Percentiles rank a stretch among this genome's conserved stretches.
These are phyloP conservation scores for Lasiodiplodia citricola DNA, from an alignment of 2,329 filamentous ascomycete species.

Conservation along the genomic window DNA sequence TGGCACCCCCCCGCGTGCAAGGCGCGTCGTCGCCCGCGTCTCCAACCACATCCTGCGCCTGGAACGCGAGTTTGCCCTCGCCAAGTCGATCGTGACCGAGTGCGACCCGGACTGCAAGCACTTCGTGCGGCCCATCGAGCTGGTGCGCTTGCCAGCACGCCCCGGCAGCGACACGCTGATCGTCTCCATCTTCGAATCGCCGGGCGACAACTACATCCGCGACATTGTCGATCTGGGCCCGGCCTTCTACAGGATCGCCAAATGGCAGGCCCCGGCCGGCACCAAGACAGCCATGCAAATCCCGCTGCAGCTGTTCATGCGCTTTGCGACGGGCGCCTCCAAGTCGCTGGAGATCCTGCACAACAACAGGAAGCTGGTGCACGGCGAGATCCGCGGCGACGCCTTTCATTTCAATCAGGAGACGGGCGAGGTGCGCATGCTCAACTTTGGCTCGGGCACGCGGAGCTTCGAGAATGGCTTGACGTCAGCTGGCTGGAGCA, in stretches of 20 bases:
- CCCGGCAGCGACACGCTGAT: conserved; percentile 75
- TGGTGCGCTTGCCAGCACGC: conserved; percentile 72
- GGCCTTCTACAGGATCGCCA: conserved; percentile 45
- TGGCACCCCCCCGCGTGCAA: conserved; percentile 44
- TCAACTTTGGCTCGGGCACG: conserved; percentile 85
- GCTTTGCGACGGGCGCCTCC: conserved; percentile 88
- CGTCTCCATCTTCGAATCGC: conserved; percentile 80
- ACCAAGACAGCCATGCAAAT: conserved; percentile 59
- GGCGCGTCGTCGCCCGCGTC: conserved; percentile 76
- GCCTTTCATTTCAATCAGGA: conserved; percentile 85
- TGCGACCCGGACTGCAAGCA: conserved; percentile 76
- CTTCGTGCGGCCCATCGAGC: conserved; percentile 80
- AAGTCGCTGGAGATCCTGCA: conserved; percentile 91
- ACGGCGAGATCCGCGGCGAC: conserved; percentile 89
- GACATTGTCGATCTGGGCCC: conserved; percentile 79
- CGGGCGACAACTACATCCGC: conserved; percentile 74
- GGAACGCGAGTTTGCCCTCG: conserved; percentile 85
- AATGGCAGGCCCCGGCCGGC: conserved; percentile 8
- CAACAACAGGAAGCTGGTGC: conserved; percentile 82
- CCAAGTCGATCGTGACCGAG: conserved; percentile 71
- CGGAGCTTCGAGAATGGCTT: conserved; percentile 90
- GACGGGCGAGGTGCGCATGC: conserved; percentile 73
- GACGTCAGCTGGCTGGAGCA: conserved; percentile 82
- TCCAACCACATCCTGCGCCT: conserved; percentile 83
- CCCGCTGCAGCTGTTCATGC: conserved; percentile 76